A percentile compares a stretch with the other conserved stretches of the same genome.
Conservation (phyloP, 2,329 filamentous ascomycete genomes). For the Aureobasidium musti region DNA sequence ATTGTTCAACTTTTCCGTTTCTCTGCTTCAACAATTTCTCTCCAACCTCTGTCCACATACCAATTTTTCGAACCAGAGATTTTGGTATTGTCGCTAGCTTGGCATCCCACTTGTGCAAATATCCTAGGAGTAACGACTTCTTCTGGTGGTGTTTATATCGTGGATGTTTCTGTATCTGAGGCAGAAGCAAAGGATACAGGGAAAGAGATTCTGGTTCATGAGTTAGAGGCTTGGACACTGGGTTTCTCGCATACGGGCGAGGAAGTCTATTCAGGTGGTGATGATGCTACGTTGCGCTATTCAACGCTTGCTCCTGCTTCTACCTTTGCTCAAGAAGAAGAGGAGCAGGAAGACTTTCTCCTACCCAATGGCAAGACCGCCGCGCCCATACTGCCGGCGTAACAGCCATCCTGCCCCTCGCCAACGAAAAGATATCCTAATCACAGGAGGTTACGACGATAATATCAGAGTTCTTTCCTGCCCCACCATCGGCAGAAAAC, state of each 20-base stretch:
- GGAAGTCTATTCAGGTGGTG: slow-evolving; percentile 69
- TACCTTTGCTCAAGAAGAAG: background rate
- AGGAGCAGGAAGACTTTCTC: background rate
- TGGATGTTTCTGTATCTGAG: slow-evolving; percentile 28
- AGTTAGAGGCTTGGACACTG: slow-evolving; percentile 73
- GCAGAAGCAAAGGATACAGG: background rate
- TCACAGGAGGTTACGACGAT: slow-evolving; percentile 94
- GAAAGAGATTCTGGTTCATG: slow-evolving; percentile 43
- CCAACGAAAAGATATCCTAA: slow-evolving; percentile 56
- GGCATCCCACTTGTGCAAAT: slow-evolving; percentile 61
- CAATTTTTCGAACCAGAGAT: slow-evolving; percentile 58
- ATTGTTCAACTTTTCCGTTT: slow-evolving; percentile 65
- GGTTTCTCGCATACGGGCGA: slow-evolving; percentile 51
- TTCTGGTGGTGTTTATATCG: slow-evolving; percentile 59
- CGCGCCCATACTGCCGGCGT: slow-evolving; percentile 78
- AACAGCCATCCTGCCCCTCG: slow-evolving; percentile 77
- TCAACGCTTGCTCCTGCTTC: slow-evolving; percentile 31
- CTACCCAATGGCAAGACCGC: slow-evolving; percentile 49
- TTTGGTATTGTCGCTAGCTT: slow-evolving; percentile 72
- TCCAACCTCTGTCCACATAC: slow-evolving; percentile 48
- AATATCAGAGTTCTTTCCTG: slow-evolving; percentile 66
- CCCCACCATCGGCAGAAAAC: slow-evolving; percentile 45
- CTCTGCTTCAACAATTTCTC: slow-evolving; percentile 24
- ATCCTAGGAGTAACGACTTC: slow-evolving; percentile 72
- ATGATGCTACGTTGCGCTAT: slow-evolving; percentile 64